Base-by-base conservation (phyloP, 179 eudicot species). In the Patellifolia procumbens region DNA sequence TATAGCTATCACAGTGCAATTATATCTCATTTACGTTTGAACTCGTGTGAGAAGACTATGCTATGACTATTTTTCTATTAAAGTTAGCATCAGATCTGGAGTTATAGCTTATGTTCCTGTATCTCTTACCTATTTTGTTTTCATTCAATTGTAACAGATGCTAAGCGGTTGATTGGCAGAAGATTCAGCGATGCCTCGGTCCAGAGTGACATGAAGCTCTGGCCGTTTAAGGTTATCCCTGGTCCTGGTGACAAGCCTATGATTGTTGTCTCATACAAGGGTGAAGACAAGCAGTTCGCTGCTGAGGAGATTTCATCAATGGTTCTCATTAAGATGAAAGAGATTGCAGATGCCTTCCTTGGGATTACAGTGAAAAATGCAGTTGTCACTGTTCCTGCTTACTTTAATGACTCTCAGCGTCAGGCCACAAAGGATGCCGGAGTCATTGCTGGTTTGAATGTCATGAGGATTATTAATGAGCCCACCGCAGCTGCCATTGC, bases 401-500 rank as follows among this genome's bases (percentile, higher is more conserved):
- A 74, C 48, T 74, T 74, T 32, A 74, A 74, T 20, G 77, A 74
- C 59, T 74, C 77, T 7, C 77, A 74, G 61, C 77, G 77, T 74
- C 77, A 74, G 20, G 77, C 77, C 2, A 74, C 77, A 2, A 74
- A 62, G 17, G 77, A 75, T 51, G 78, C 78, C 26, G 78, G 64
- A 5, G 72, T 75, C 15, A 75, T 75, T 52, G 58, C 73, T 42
- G 79, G 79, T 37, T 51, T 76, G 45, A 76, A 76, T 10, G 79
- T 76, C 22, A 42, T 76, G 46, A 59, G 79, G 6, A 76, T 76
- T 60, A 76, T 76, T 16, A 76, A 76, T 5, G 79, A 76, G 73
- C 79, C 79, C 16, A 76, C 79, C 2, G 79, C 79, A n/a, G 79
- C 79, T 24, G 79, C 79, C 24, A 76, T 76, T 76, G 79, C 79